Conservation (phyloP, 176 grass and related monocot genomes). For the Pharus latifolius region DNA sequence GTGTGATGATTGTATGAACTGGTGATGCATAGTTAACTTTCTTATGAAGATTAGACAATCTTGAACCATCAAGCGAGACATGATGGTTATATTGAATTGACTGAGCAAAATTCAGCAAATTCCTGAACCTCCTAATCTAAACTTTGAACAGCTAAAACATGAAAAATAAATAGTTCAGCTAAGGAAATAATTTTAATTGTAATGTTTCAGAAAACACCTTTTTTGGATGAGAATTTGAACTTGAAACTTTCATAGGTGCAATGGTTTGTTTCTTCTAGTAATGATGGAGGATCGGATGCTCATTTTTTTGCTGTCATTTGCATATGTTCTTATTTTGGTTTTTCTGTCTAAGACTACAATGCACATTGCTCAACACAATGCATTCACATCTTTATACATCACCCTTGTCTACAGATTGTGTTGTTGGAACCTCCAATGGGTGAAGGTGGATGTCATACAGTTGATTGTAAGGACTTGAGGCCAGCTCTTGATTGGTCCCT, state of each 20-base stretch:
- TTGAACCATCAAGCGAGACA: not conserved
- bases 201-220: too few relatives aligned
- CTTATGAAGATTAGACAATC: not conserved
- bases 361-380: not conserved
- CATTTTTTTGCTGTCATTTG: not conserved
- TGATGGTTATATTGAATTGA: not conserved
- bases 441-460: conserved; percentile 8
- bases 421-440: conserved; percentile 15
- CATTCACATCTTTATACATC: not conserved
- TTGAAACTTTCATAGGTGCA: too few relatives aligned
- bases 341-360: not conserved
- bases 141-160: not conserved
- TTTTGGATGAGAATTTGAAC: too few relatives aligned
- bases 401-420: conserved; percentile 14
- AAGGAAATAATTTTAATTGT: too few relatives aligned
- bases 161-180: not conserved
- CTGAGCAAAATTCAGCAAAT: not conserved
- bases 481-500: conserved; percentile 43
- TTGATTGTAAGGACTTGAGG: conserved; percentile 28
- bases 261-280: not conserved
- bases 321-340: not conserved
- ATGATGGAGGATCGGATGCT: not conserved
- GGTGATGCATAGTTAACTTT: not conserved
- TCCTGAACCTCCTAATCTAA: not conserved
- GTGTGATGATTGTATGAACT: not conserved